Percentiles rank a stretch among this genome's conserved stretches.
Conservation (phyloP, 768 basidiomycete species). For the Tylopilus cervinicoccineus region DNA sequence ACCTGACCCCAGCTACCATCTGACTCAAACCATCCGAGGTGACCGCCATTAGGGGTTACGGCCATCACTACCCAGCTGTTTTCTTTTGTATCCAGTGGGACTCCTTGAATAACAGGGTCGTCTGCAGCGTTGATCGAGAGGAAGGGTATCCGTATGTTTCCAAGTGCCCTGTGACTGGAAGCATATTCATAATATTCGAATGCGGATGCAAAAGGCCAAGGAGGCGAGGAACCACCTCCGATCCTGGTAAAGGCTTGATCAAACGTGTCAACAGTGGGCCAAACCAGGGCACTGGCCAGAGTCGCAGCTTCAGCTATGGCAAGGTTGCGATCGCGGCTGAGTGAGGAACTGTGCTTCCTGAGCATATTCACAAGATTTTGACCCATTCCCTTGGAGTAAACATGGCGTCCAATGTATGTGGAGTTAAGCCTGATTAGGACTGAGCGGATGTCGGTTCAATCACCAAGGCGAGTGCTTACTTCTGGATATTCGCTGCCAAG, state of each 20-base stretch:
- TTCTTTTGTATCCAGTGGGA: slow-evolving; percentile 53
- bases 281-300: slow-evolving; percentile 44
- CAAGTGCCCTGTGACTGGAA: slow-evolving; percentile 59
- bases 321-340: slow-evolving; percentile 51
- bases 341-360: slow-evolving; percentile 43
- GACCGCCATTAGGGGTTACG: slow-evolving; percentile 64
- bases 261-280: slow-evolving; percentile 53
- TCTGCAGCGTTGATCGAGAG: slow-evolving; percentile 72
- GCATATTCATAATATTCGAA: slow-evolving; percentile 47
- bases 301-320: slow-evolving; percentile 46
- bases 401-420: slow-evolving; percentile 51
- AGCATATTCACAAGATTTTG: slow-evolving; percentile 62
- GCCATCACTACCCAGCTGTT: slow-evolving; percentile 56
- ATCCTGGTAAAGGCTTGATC: slow-evolving; percentile 64
- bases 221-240: slow-evolving; percentile 62
- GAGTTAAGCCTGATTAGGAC: slow-evolving; percentile 44
- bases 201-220: slow-evolving; percentile 44
- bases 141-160: slow-evolving; percentile 64
- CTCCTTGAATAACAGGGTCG: slow-evolving; percentile 68
- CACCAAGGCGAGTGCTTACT: slow-evolving; percentile 25
- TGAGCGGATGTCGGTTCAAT: slow-evolving; percentile 8
- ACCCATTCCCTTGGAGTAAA: slow-evolving; percentile 81
- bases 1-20: slow-evolving; percentile 32
- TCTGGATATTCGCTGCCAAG: slow-evolving; percentile 32
- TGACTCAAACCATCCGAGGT: slow-evolving; percentile 80